Evolutionary conservation across 2,329 filamentous ascomycete genomes (phyloP), one percentile per base, ranked within the genome.

Genomic region (Arthrobotrys sphaeroides): DNA sequence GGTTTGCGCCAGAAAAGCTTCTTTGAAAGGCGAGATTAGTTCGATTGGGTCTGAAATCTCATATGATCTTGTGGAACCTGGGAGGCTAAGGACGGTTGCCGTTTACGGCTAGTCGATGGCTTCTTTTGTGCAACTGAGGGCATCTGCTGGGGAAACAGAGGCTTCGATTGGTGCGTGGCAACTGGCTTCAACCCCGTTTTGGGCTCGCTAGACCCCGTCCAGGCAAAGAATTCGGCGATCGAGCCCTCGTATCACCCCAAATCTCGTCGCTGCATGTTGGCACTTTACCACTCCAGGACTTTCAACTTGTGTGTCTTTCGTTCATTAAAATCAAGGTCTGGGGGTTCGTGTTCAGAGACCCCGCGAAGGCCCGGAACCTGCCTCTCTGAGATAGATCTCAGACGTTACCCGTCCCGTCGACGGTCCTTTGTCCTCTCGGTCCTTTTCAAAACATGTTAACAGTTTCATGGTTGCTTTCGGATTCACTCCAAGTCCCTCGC

Each of bases 21-120:
- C n/a, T 55, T 18, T 28, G n/a, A 38, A 18, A 57, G 42, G 51
- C 43, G 20, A 43, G 49, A 33, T 57, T 57, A 40, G 18, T 18
- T 60, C 22, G 49, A 33, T 57, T 57, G 31, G 18, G 18, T 60
- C 22, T 9, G n/a, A 3, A 6, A 20, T 22, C 22, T 61, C 42
- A 22, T 42, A 36, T 33, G 33, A 61, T 66, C 61, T 73, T 73
- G 69, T 73, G 69, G 61, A 66, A 73, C 69, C 61, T 61, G 13
- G 13, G 16, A 16, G 12, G 22, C n/a, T n/a, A 26, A 40, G 43
- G 49, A 47, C 13, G 4, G 26, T 53, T 60, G 24, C 38, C 33
- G 40, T 18, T 28, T 45, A 20, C n/a, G 13, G 49, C 28, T 51
- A 43, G 40, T 24, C n/a, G 28, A 7, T 53, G 18, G 20, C 40